These are phyloP conservation scores for Rutstroemia sp. DNA, from an alignment of 2,329 filamentous ascomycete species.

Conservation along the genomic window DNA sequence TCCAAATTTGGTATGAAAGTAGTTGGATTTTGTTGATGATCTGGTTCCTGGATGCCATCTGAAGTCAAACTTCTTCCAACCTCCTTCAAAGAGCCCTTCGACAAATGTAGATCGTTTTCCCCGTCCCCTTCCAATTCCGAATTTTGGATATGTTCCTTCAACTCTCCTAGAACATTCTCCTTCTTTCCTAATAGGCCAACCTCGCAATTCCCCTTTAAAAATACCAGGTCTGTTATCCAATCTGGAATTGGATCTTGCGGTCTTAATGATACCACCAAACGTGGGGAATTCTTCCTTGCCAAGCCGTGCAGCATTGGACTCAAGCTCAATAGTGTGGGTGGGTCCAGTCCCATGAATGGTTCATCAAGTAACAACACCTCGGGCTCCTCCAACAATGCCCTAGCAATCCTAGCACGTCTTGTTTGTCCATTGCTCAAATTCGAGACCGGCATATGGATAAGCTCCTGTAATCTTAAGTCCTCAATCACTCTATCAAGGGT, in stretches of 20 bases:
- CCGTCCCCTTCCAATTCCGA: slow-evolving; percentile 6
- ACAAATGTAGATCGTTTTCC: slow-evolving; percentile 12
- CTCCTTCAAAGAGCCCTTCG: slow-evolving; percentile 22
- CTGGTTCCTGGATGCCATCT: slow-evolving; percentile 21
- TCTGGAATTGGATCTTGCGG: slow-evolving; percentile 82
- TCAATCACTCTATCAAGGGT: slow-evolving; percentile 55
- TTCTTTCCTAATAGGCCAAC: slow-evolving; percentile 60
- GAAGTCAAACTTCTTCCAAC: slow-evolving; percentile 23
- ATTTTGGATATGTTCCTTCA: slow-evolving; percentile 41
- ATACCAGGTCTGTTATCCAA: slow-evolving; percentile 82
- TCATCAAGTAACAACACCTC: slow-evolving; percentile 84
- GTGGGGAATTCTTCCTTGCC: slow-evolving; percentile 57
- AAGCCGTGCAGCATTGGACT: slow-evolving; percentile 64
- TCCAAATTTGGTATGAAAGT: too few relatives aligned
- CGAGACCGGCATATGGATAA: slow-evolving; percentile 75
- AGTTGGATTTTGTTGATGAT: background rate
- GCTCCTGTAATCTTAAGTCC: slow-evolving; percentile 59
- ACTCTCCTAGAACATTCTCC: slow-evolving; percentile 48
- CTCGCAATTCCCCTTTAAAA: slow-evolving; percentile 60
- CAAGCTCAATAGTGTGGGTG: slow-evolving; percentile 65
- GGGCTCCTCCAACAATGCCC: slow-evolving; percentile 70
- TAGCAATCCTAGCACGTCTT: slow-evolving; percentile 77
- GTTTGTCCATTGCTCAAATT: slow-evolving; percentile 94
- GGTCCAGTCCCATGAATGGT: slow-evolving; percentile 94
- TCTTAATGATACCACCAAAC: slow-evolving; percentile 68